phyloP scores from a whole-genome alignment of 345 rosid genomes.

The Lagerstroemia speciosa region DNA sequence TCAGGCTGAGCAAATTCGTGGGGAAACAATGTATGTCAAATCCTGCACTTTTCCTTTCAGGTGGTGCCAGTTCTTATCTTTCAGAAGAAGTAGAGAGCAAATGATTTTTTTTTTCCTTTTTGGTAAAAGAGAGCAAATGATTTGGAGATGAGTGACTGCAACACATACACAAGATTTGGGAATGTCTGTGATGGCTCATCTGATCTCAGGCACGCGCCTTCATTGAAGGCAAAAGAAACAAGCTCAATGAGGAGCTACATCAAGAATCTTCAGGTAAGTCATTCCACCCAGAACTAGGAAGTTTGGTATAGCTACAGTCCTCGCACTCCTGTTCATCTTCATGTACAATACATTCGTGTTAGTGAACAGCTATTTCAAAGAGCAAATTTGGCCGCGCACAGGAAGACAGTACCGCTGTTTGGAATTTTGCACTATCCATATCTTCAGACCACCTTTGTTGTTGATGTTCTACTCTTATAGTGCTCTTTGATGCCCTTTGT shows the following conservation, averaged over 20 bases:
- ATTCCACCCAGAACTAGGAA: background rate
- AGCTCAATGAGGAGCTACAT: background rate
- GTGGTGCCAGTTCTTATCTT: background rate
- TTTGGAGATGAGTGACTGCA: background rate
- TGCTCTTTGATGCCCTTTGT: background rate
- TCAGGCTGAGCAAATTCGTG: background rate
- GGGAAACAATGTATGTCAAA: background rate
- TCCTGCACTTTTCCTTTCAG: background rate
- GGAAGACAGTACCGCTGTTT: background rate
- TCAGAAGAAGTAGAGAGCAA: background rate
- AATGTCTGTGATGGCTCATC: background rate
- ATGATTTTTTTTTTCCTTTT: too few species aligned
- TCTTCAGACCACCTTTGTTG: background rate
- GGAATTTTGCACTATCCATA: background rate
- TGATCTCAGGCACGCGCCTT: background rate
- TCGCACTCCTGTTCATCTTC: background rate
- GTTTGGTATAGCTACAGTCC: background rate
- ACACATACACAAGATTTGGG: background rate
- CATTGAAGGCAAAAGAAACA: background rate
- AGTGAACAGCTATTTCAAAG: background rate
- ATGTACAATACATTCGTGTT: background rate
- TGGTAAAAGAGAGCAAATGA: background rate
- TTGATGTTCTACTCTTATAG: background rate
- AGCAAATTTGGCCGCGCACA: background rate
- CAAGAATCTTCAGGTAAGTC: background rate